A percentile compares a stretch with the other conserved stretches of the same genome.
Conservation (phyloP, 2,329 filamentous ascomycete species). For the Malbranchea cinnamomea region DNA sequence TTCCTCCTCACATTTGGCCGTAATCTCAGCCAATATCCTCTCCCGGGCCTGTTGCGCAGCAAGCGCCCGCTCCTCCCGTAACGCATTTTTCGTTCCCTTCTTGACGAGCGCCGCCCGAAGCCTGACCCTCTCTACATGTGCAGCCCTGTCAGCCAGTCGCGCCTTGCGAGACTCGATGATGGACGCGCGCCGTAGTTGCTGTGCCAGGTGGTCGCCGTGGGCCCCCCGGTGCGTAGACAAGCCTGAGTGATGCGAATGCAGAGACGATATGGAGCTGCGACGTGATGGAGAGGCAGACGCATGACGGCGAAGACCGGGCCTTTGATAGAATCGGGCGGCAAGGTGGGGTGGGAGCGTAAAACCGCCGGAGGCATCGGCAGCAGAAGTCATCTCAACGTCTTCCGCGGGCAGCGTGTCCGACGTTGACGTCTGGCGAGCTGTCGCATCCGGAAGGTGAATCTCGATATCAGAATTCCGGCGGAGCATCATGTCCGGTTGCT, state of each 20-base stretch:
- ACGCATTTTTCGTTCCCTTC: constrained; percentile 39
- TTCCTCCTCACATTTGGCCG: constrained; percentile 50
- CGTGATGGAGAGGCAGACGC: constrained; percentile 45
- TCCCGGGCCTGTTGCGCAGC: constrained; percentile 50
- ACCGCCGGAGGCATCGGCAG: constrained; percentile 21
- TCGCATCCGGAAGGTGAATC: constrained; percentile 24
- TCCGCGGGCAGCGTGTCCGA: constrained; percentile 12
- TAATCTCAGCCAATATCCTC: constrained; percentile 48
- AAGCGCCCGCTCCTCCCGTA: constrained; percentile 46
- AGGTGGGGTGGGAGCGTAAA: constrained; percentile 44
- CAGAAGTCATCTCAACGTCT: constrained; percentile 30
- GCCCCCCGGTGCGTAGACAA: constrained; percentile 33
- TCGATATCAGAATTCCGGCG: constrained; percentile 30
- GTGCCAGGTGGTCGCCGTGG: constrained; percentile 46
- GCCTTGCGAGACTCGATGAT: constrained; percentile 52
- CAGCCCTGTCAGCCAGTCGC: constrained; percentile 47
- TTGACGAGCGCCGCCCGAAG: constrained; percentile 48
- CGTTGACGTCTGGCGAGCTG: constrained; percentile 13
- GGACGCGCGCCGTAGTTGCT: constrained; percentile 49
- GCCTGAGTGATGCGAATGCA: constrained; percentile 43
- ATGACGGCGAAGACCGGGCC: constrained; percentile 38
- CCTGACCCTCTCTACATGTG: constrained; percentile 51
- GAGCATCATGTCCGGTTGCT: constrained; percentile 16
- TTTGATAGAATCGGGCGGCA: constrained; percentile 46
- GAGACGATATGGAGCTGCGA: constrained; percentile 49